Evolutionary conservation across 2,329 filamentous ascomycete genomes (phyloP).

Genomic region (Curvularia lunata): DNA sequence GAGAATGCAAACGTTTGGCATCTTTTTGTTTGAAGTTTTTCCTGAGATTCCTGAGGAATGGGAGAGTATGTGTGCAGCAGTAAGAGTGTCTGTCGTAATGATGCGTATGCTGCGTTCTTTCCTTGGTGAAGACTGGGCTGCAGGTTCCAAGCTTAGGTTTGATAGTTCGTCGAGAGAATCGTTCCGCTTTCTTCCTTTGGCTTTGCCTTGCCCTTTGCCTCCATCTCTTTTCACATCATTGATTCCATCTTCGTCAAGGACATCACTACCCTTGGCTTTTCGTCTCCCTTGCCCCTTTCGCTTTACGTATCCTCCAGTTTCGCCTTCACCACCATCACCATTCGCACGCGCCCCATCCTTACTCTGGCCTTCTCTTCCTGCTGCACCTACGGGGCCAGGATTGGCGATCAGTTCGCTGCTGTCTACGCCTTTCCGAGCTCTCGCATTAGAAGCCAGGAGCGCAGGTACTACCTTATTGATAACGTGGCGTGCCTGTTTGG

Average conservation of each 20-base stretch:
- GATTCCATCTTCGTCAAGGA: conserved; percentile 14
- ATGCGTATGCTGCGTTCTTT: conserved; percentile 51
- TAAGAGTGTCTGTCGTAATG: conserved; percentile 60
- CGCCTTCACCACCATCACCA: conserved; percentile 16
- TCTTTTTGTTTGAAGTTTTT: conserved; percentile 22
- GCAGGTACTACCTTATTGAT: conserved; percentile 66
- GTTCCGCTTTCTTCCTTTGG: conserved; percentile 14
- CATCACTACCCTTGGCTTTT: conserved; percentile 28
- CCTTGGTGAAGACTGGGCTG: background rate
- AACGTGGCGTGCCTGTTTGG: conserved; percentile 63
- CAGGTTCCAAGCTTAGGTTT: conserved; percentile 8
- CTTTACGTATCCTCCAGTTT: conserved; percentile 33
- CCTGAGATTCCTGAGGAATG: conserved; percentile 11
- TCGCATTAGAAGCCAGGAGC: conserved; percentile 59
- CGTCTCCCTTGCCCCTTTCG: conserved; percentile 44
- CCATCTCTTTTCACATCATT: conserved; percentile 14
- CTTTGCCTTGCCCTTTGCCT: conserved; percentile 19
- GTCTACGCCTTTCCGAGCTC: conserved; percentile 63
- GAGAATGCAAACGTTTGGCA: conserved; percentile 59
- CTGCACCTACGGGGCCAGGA: conserved; percentile 30
- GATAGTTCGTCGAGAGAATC: conserved; percentile 22
- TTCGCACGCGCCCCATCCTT: conserved; percentile 3
- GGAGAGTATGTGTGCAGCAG: conserved; percentile 55
- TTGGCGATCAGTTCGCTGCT: conserved; percentile 58
- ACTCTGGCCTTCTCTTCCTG: background rate